Base-by-base conservation (phyloP, 148 eudicot species). In the Drosera capensis region DNA sequence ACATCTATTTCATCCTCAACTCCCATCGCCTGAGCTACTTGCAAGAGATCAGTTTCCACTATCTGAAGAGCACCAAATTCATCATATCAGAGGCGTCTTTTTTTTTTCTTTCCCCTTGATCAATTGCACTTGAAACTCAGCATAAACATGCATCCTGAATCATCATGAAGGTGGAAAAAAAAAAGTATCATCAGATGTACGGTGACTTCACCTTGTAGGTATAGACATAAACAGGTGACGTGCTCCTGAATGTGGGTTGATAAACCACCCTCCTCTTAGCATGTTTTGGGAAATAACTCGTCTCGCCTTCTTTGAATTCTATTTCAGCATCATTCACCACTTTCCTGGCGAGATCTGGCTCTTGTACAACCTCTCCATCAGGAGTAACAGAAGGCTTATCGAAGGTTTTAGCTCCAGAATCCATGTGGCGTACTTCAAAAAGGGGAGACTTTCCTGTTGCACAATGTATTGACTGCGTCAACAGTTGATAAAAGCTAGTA, bases 1-100 rank as follows among this genome's bases (percentile, higher is more conserved):
- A 71, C 73, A 34, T 84, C 84, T 22, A 84, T 73, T 56, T 67
- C 68, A 54, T 67, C 72, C 59, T 78, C 78, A 39, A 84, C 76
- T 55, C 95, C 95, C 95, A 90, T 75, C 18, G 78, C 85, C 48
- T 68, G 71, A 28, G 85, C 87, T 58, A 84, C 93, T 81, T 84
- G 95, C 48, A 71, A 41, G 23, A 90, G 63, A 60, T 90, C 95
- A 68, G 76, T 76, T 59, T 84, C 99, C 68, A 71, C 52, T 56
- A 80, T 84, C 97, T 88, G 62, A 7, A 39, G n/a, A n/a, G n/a
- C n/a, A n/a, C n/a, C n/a, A n/a, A n/a, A n/a, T n/a, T n/a, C n/a
- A n/a, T n/a, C n/a, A n/a, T n/a, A n/a, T n/a, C n/a, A n/a, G n/a
- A n/a, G n/a, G n/a, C n/a, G n/a, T n/a, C n/a, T n/a, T n/a, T n/a